Evolutionary conservation across 2,329 filamentous ascomycete species (phyloP).

Genomic region (Xylariomycetidae sp.): DNA sequence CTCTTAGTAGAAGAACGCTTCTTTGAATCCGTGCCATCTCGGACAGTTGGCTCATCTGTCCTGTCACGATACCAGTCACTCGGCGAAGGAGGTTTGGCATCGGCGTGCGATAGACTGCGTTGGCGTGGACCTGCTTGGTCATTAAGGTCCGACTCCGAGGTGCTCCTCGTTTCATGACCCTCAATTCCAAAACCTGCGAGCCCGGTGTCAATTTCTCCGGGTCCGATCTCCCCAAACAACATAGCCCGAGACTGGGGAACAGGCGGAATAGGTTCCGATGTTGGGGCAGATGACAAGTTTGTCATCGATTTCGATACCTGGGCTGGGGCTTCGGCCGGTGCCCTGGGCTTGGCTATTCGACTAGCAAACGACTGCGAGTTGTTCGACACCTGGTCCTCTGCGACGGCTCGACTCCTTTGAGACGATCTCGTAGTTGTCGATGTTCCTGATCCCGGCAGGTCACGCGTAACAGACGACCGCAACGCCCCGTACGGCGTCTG

Average conservation of each 20-base stretch:
- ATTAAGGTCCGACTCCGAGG: constrained; percentile 65
- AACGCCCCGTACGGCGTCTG: constrained; percentile 35
- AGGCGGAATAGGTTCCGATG: constrained; percentile 20
- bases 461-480: constrained; percentile 31
- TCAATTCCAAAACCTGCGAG: constrained; percentile 58
- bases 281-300: constrained; percentile 30
- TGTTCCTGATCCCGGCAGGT: constrained; percentile 21
- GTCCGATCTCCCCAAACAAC: constrained; percentile 69
- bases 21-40: constrained; percentile 12
- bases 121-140: constrained; percentile 41
- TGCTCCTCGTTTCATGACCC: constrained; percentile 48
- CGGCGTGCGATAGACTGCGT: constrained; percentile 50
- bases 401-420: constrained; percentile 41
- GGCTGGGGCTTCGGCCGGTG: constrained; percentile 26
- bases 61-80: constrained; percentile 39
- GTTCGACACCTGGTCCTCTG: constrained; percentile 46
- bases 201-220: constrained; percentile 47
- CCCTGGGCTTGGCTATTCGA: constrained; percentile 49
- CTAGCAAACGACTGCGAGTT: constrained; percentile 55
- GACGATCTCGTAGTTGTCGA: constrained; percentile 27
- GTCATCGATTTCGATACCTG: constrained; percentile 39
- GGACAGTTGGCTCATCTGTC: constrained; percentile 14
- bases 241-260: constrained; percentile 40
- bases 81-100: constrained; percentile 56
- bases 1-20: constrained; percentile 29